Evolutionary conservation across 1,284 basidiomycete genomes (phyloP), one percentile per base, ranked within the genome.

Genomic region (Trametes polyzona): DNA sequence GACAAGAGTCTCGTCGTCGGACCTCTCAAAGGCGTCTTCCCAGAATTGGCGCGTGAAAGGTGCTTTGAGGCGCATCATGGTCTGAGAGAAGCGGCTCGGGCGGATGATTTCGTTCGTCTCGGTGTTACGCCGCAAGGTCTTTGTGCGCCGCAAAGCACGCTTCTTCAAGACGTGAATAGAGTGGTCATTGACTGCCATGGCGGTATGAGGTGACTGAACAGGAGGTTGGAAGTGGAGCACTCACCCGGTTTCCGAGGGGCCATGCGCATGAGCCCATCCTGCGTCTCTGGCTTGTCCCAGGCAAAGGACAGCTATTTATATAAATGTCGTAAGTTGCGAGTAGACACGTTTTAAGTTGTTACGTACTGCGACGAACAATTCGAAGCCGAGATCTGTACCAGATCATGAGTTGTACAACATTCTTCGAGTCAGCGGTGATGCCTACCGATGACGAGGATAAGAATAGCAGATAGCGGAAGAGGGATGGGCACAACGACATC

Each of bases 401-500:
- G 1, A 16, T 37, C 11, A 35, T n/a, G 23, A 37, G 3, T 14
- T 10, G 7, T 3, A 8, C 10, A 8, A 8, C 14, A 4, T n/a
- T n/a, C 5, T 4, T 16, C 9, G 27, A 4, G 12, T n/a, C 7
- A 2, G 3, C 14, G 9, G n/a, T 0, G 10, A 10, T 19, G 68
- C 77, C 57, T 61, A 86, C 85, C 85, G 55, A 86, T 87, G 26
- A 88, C 85, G 48, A 88, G 73, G 65, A 88, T 87, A 33, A 88
- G 76, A 53, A 88, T 87, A 12, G 86, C 86, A 4, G 86, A 82
- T 10, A 88, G 62, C 0, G 86, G 86, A 17, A 87, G 73, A 7
- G 86, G 86, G n/a, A 88, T 75, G 0, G 86, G 86, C 1, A 87
- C 79, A 29, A 87, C 83, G 50, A 87, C 84, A 66, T 86, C 83